A percentile compares a stretch with the other conserved stretches of the same genome.
Conservation (phyloP, 2,329 filamentous ascomycete species). For the Fusarium tupiense region DNA sequence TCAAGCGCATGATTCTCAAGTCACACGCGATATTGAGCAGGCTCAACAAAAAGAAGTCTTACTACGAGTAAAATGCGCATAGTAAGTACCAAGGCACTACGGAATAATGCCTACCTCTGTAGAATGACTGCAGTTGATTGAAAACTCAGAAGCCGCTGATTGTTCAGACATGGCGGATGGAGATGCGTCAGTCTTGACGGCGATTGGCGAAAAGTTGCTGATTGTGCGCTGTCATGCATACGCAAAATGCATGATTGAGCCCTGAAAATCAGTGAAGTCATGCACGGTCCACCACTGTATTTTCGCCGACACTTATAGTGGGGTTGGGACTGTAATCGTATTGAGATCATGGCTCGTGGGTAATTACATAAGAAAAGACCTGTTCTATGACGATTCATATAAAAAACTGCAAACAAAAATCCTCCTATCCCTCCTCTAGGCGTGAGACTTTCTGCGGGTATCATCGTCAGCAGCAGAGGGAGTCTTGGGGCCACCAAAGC, state of each 20-base stretch:
- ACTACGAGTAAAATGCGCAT: neutral
- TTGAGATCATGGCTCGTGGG: neutral
- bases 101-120: fast-evolving
- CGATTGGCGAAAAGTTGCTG: neutral
- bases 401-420: neutral
- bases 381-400: neutral
- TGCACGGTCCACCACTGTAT: neutral
- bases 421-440: neutral
- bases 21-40: neutral
- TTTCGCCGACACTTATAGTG: neutral
- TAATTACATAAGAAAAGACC: neutral
- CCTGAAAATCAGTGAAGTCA: neutral
- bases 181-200: neutral
- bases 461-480: conserved; percentile 9
- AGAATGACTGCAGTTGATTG: neutral
- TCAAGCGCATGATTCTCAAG: neutral
- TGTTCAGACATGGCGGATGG: neutral
- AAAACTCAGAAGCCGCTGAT: neutral
- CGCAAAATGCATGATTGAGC: neutral
- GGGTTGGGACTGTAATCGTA: neutral
- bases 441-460: conserved; percentile 27
- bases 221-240: neutral
- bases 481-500: conserved; percentile 22
- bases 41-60: neutral
- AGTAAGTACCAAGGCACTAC: neutral